These are phyloP conservation scores for Coemansia sp. DNA, from an alignment of 192 early-diverging fungal genomes.

Conservation along the genomic window DNA sequence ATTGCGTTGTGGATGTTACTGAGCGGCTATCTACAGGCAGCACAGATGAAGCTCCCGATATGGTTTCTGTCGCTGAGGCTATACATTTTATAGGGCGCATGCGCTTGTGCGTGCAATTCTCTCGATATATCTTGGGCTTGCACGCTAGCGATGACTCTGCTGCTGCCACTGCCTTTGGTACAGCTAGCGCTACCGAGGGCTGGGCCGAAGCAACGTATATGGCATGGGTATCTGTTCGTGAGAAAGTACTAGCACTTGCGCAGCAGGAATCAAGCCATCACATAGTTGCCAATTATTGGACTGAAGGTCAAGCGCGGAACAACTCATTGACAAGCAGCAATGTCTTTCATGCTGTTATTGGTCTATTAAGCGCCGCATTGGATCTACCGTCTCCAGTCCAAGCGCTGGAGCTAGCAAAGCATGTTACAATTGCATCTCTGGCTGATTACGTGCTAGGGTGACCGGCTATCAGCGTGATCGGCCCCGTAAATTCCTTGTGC, in stretches of 20 bases:
- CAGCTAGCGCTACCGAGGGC: background rate
- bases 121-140: background rate
- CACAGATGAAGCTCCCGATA: background rate
- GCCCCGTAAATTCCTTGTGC: background rate
- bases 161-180: background rate
- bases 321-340: no score
- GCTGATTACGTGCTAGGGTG: slow-evolving; percentile 7
- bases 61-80: background rate
- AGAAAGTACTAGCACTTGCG: slow-evolving; percentile 14
- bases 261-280: background rate
- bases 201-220: slow-evolving; percentile 32
- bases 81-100: slow-evolving; percentile 14
- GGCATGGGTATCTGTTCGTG: slow-evolving; percentile 28
- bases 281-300: slow-evolving; percentile 20
- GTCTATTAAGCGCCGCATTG: slow-evolving; percentile 17
- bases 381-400: slow-evolving; percentile 26
- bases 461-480: background rate
- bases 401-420: slow-evolving; percentile 15
- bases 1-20: background rate
- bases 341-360: background rate
- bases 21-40: background rate
- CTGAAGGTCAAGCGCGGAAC: background rate
- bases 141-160: background rate
- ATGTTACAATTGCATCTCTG: slow-evolving; percentile 21
- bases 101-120: slow-evolving; percentile 20